These are phyloP conservation scores for Zygosaccharomyces sapae DNA, from an alignment of 1,139 yeast genomes.

Conservation along the genomic window DNA sequence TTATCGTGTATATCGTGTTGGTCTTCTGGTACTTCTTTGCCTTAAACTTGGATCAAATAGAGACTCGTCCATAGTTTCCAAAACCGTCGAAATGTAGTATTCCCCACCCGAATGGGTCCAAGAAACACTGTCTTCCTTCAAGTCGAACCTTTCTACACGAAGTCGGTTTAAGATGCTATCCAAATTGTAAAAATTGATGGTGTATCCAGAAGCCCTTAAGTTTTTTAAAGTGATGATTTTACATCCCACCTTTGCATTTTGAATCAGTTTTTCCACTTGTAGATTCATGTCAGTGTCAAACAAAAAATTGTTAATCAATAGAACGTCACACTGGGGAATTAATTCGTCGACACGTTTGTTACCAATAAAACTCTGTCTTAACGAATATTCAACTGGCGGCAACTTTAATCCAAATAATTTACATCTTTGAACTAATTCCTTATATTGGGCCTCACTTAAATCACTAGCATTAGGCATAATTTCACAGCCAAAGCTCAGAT, in stretches of 20 bases:
- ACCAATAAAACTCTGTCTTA: conserved; percentile 67
- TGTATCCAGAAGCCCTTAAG: conserved; percentile 50
- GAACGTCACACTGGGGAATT: conserved; percentile 62
- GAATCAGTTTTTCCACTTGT: conserved; percentile 61
- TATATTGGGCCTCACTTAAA: conserved; percentile 57
- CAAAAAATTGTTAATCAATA: conserved; percentile 76
- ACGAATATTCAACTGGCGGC: conserved; percentile 54
- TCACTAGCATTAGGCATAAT: conserved; percentile 78
- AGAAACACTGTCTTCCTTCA: conserved; percentile 71
- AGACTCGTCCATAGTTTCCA: conserved; percentile 42
- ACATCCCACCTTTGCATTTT: conserved; percentile 66
- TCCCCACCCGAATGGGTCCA: conserved; percentile 84
- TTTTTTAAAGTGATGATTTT: conserved; percentile 75
- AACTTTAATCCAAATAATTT: conserved; percentile 58
- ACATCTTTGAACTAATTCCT: conserved; percentile 56
- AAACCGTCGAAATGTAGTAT: conserved; percentile 72
- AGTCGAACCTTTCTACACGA: conserved; percentile 58
- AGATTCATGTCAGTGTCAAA: conserved; percentile 71
- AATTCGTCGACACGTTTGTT: conserved; percentile 52
- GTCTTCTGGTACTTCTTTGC: conserved; percentile 24
- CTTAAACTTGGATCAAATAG: conserved; percentile 35
- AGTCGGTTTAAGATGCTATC: conserved; percentile 64
- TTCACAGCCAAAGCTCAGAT: conserved; percentile 79
- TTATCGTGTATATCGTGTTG: conserved; percentile 29
- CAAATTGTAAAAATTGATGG: conserved; percentile 49